These are phyloP conservation scores for Bipolaris zeicola DNA, from an alignment of 2,329 filamentous ascomycete species.

Conservation along the genomic window DNA sequence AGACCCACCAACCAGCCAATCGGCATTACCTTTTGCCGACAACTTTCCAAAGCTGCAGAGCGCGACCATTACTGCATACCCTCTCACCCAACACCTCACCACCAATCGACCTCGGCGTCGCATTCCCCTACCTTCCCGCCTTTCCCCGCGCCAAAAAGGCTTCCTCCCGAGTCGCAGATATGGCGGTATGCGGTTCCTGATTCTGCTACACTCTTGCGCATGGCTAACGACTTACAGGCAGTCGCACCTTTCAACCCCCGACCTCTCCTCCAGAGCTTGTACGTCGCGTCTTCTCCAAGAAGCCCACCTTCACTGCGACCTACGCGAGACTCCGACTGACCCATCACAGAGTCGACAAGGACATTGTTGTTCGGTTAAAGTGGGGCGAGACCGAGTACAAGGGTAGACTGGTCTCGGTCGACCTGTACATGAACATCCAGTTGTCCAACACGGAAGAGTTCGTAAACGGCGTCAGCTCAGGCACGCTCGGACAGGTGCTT, in stretches of 20 bases:
- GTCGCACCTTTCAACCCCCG: constrained; percentile 93
- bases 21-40: constrained; percentile 20
- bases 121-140: constrained; percentile 5
- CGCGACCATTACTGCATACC: constrained; percentile 6
- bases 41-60: constrained; percentile 21
- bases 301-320: not conserved
- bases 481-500: constrained; percentile 84
- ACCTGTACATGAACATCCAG: constrained; percentile 99
- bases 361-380: constrained; percentile 91
- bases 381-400: constrained; percentile 99
- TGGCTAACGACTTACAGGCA: constrained; percentile 30
- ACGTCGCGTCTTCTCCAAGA: constrained; percentile 50
- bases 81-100: not conserved
- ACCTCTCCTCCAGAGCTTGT: constrained; percentile 93
- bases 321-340: constrained; percentile 14
- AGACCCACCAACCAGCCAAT: constrained; percentile 4
- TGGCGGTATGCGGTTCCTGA: constrained; percentile 43
- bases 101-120: not conserved
- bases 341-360: constrained; percentile 74
- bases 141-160: not conserved
- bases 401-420: constrained; percentile 86
- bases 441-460: constrained; percentile 90
- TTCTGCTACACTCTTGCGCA: not conserved
- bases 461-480: constrained; percentile 84
- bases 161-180: constrained; percentile 30